phyloP scores from a whole-genome alignment of 768 basidiomycete species.

The Trametes maxima region DNA sequence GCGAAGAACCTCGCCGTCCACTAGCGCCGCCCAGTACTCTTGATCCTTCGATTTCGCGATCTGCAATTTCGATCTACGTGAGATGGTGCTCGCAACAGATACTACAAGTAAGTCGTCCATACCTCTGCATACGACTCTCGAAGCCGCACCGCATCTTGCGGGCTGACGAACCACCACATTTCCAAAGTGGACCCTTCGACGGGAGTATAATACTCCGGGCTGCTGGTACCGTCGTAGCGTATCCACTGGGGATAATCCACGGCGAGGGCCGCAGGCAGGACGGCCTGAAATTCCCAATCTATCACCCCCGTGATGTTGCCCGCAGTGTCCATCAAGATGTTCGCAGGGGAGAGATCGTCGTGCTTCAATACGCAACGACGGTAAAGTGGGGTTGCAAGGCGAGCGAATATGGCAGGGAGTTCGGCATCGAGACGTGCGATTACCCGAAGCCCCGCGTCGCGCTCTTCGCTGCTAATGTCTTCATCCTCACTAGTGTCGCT shows the following conservation, averaged over 20 bases:
- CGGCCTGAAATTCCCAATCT: constrained; percentile 30
- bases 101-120: not conserved
- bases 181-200: not conserved
- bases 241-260: constrained; percentile 31
- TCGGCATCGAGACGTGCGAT: not conserved
- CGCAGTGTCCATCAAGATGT: constrained; percentile 23
- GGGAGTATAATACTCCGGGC: constrained; percentile 22
- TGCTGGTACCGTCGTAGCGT: constrained; percentile 24
- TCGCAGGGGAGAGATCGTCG: constrained; percentile 19
- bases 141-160: constrained; percentile 6
- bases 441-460: not conserved
- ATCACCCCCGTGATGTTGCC: constrained; percentile 25
- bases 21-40: not conserved
- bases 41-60: not conserved
- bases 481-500: not conserved
- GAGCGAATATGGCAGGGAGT: not conserved
- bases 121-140: constrained; percentile 12
- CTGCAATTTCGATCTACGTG: not conserved
- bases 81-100: not conserved
- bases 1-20: constrained; percentile 4
- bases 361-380: constrained; percentile 25
- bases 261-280: constrained; percentile 27
- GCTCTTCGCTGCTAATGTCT: too few relatives aligned
- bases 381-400: not conserved
- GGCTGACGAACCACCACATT: constrained; percentile 5